phyloP scores from a whole-genome alignment of 345 rosid species.

The Noccaea bulbosa region DNA sequence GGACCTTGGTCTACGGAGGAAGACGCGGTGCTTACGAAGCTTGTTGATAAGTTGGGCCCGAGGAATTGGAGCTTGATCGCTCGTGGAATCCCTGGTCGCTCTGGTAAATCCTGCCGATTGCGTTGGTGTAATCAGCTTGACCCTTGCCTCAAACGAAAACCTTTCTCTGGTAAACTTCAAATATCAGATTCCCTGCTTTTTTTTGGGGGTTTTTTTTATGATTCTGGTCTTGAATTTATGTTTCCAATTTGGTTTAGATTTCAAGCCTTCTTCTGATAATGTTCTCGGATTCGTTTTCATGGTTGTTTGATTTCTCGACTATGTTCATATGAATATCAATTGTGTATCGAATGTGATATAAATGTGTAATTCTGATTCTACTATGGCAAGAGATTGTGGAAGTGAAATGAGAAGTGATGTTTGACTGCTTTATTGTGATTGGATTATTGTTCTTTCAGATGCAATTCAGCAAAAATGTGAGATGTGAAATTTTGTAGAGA shows the following conservation, averaged over 20 bases:
- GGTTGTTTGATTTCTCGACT: no score
- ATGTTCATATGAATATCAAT: no score
- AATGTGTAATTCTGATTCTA: slow-evolving; percentile 12
- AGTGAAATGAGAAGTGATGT: background rate
- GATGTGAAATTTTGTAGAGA: background rate
- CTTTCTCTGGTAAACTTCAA: slow-evolving; percentile 60
- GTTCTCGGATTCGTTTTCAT: background rate
- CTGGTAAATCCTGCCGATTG: slow-evolving; percentile 85
- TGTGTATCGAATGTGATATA: background rate
- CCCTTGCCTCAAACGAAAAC: slow-evolving; percentile 79
- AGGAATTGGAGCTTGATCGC: slow-evolving; percentile 91
- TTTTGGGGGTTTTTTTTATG: background rate
- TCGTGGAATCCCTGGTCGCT: slow-evolving; percentile 78
- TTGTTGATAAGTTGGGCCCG: slow-evolving; percentile 69
- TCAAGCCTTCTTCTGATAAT: background rate
- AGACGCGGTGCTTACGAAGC: slow-evolving; percentile 60
- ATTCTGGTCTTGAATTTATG: background rate
- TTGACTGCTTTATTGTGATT: background rate
- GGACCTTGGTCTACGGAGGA: slow-evolving; percentile 91
- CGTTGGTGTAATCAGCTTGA: slow-evolving; percentile 92
- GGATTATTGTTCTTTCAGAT: background rate
- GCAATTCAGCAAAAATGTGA: background rate
- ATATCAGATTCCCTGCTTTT: background rate
- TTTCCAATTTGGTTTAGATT: background rate
- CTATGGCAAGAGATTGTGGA: background rate